phyloP scores from a whole-genome alignment of 768 basidiomycete genomes.

The Termitomyces sp. region DNA sequence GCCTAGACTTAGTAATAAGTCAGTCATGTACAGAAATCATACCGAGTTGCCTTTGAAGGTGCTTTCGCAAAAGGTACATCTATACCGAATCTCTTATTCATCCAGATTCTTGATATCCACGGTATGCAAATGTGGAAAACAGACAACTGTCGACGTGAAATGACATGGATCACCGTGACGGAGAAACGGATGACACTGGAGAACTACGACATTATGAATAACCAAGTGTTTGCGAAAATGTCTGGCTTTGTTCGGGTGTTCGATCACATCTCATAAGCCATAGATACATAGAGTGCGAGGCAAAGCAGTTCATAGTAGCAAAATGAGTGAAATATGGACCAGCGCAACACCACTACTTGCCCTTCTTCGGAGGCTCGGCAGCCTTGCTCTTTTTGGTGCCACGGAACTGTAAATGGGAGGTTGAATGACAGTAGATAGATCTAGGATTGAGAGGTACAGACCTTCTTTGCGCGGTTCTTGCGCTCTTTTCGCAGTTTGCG shows the following conservation, averaged over 20 bases:
- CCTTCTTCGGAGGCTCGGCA: slow-evolving; percentile 86
- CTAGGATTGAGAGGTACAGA: slow-evolving; percentile 19
- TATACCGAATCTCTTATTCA: no score
- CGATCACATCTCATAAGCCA: slow-evolving; percentile 19
- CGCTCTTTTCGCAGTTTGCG: slow-evolving; percentile 99
- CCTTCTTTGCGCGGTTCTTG: slow-evolving; percentile 99
- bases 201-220: no score
- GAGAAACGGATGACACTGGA: not conserved
- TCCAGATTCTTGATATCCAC: no score
- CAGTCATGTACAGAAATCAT: not conserved
- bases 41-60: not conserved
- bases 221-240: not conserved
- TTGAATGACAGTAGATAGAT: slow-evolving; percentile 8
- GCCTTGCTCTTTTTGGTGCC: slow-evolving; percentile 97
- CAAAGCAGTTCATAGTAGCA: slow-evolving; percentile 24
- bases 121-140: not conserved
- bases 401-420: slow-evolving; percentile 58
- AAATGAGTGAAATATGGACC: slow-evolving; percentile 16
- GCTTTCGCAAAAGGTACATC: no score
- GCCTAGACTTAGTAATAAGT: no score
- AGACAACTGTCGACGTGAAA: not conserved
- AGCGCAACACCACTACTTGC: slow-evolving; percentile 55
- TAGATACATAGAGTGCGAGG: slow-evolving; percentile 14
- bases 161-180: no score
- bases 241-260: slow-evolving; percentile 3